Conservation (phyloP, 495 filamentous ascomycete species). For the Articulospora tetracladia region DNA sequence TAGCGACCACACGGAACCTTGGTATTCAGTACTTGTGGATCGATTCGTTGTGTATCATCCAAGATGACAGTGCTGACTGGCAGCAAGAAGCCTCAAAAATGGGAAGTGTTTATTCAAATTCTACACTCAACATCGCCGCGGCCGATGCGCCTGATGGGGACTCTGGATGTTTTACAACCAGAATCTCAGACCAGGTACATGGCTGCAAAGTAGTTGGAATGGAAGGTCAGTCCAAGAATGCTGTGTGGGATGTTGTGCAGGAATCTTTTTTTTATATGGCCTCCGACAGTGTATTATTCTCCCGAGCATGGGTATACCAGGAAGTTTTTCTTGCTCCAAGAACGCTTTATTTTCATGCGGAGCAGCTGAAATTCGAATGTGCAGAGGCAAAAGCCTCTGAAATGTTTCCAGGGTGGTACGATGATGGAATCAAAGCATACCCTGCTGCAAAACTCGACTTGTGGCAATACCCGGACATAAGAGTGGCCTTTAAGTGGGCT, state of each 20-base stretch:
- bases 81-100: constrained; percentile 22
- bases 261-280: neutral
- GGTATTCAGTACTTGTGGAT: constrained; percentile 31
- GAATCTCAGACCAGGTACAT: neutral
- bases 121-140: constrained; percentile 25
- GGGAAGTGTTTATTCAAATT: constrained; percentile 22
- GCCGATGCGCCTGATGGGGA: neutral
- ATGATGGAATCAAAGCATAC: no score
- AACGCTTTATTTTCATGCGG: neutral
- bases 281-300: neutral
- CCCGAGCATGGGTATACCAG: neutral
- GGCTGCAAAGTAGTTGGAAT: neutral
- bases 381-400: neutral
- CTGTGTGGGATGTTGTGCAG: neutral
- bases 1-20: constrained; percentile 23
- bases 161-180: neutral
- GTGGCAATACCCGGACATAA: no score
- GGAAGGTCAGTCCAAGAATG: no score
- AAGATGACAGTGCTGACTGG: constrained; percentile 27
- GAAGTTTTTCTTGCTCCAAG: neutral
- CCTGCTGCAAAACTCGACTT: no score
- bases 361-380: neutral
- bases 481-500: no score
- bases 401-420: no score
- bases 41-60: constrained; percentile 30